Evolutionary conservation across 768 basidiomycete species (phyloP).

Genomic region (Leucosporidium scottii): DNA sequence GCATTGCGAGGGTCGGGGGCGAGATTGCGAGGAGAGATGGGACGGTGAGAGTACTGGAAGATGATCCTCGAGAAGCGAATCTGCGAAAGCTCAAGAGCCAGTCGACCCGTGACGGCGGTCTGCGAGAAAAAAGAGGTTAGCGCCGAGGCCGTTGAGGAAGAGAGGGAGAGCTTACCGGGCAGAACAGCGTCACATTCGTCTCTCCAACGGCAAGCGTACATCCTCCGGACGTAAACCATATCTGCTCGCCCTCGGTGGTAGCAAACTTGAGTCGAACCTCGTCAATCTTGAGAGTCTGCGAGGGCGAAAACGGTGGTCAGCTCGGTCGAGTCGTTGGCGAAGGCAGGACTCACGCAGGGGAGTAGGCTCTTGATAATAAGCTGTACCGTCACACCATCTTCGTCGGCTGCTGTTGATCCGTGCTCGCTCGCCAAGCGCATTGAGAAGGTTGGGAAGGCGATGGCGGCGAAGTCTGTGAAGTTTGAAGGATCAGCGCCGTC

Average conservation of each 20-base stretch:
- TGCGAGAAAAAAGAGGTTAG: constrained; percentile 37
- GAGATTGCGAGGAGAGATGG: constrained; percentile 12
- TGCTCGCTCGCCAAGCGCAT: constrained; percentile 8
- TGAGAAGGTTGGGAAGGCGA: constrained; percentile 47
- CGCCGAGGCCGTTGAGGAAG: not conserved
- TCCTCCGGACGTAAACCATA: constrained; percentile 51
- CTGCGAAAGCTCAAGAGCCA: constrained; percentile 61
- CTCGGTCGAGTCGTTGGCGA: not conserved
- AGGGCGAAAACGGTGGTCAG: not conserved
- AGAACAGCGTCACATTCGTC: constrained; percentile 57
- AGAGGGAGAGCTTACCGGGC: constrained; percentile 54
- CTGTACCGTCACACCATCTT: constrained; percentile 44
- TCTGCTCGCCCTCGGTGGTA: constrained; percentile 58
- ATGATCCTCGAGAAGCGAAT: constrained; percentile 58
- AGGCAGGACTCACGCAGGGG: constrained; percentile 60
- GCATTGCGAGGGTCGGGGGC: constrained; percentile 20
- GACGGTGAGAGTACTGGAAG: constrained; percentile 53
- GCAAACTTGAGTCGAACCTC: constrained; percentile 56
- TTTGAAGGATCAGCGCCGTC: not conserved
- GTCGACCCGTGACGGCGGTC: constrained; percentile 66
- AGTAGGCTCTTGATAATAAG: constrained; percentile 59
- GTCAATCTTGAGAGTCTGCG: constrained; percentile 57
- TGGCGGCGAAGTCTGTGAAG: constrained; percentile 55
- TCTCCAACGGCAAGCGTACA: constrained; percentile 53
- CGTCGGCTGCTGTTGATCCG: constrained; percentile 1